A percentile compares a stretch with the other conserved stretches of the same genome.
Evolutionary conservation across 2,329 filamentous ascomycete genomes (phyloP).

Genomic region (Neonectria ditissima): DNA sequence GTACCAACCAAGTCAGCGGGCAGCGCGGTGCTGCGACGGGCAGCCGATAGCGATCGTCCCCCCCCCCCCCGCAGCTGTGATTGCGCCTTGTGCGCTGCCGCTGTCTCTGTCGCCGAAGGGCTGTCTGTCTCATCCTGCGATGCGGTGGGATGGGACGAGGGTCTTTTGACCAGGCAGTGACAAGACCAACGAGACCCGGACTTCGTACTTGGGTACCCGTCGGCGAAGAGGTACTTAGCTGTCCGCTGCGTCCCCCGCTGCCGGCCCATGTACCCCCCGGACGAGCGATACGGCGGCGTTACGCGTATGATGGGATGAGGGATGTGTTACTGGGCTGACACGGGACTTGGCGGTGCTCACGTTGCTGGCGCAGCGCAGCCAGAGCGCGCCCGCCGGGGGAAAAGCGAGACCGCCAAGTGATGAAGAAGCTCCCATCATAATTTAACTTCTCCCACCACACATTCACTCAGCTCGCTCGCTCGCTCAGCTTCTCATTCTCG

Average conservation of each 20-base stretch:
- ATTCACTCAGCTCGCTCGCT: not conserved
- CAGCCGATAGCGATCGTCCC: not conserved
- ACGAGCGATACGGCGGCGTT: slow-evolving; percentile 1
- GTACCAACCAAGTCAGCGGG: not conserved
- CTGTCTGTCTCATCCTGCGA: not conserved
- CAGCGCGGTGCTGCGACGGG: not conserved
- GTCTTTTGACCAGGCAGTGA: not conserved
- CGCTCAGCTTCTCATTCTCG: not conserved
- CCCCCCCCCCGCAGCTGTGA: not conserved
- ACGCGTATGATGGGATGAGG: slow-evolving; percentile 4
- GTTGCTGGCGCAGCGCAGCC: not conserved
- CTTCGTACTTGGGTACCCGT: not conserved
- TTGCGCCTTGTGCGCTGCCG: not conserved
- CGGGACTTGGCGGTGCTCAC: slow-evolving; percentile 15
- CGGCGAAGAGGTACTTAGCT: not conserved
- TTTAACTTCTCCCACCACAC: slow-evolving; percentile 22
- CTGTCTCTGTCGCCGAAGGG: not conserved
- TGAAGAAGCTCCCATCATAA: slow-evolving; percentile 10
- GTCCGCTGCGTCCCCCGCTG: not conserved
- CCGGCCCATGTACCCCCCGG: not conserved
- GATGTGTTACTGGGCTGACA: slow-evolving; percentile 19
- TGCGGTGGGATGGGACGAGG: not conserved
- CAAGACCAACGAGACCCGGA: not conserved
- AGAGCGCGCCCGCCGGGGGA: slow-evolving; percentile 17
- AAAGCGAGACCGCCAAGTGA: slow-evolving; percentile 15